A percentile compares a stretch with the other conserved stretches of the same genome.
phyloP scores from a whole-genome alignment of 192 early-diverging fungal genomes.

The Backusella macrospora region DNA sequence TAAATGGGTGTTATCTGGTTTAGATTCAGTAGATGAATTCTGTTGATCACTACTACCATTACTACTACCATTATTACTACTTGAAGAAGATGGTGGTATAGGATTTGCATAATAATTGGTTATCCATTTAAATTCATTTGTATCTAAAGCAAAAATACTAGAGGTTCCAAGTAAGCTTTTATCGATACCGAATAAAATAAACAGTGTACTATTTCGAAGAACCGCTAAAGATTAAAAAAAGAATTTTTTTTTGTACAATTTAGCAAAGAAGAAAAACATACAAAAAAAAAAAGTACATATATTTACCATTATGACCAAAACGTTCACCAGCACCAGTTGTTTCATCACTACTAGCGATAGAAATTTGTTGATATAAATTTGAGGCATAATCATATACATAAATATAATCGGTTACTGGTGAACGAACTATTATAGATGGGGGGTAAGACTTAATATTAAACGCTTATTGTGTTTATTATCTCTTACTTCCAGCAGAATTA shows the following conservation, averaged over 20 bases:
- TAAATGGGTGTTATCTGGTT: neutral
- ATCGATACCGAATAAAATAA: constrained; percentile 16
- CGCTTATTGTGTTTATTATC: neutral
- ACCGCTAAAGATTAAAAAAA: neutral
- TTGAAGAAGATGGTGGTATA: neutral
- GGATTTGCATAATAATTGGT: neutral
- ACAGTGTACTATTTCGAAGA: neutral
- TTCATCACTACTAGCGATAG: neutral
- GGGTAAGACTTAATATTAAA: no score
- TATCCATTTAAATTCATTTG: neutral
- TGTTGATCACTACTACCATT: neutral
- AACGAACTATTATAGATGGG: neutral
- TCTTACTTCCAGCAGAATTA: neutral
- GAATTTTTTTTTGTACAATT: neutral
- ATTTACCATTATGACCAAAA: constrained; percentile 9
- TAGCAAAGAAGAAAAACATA: neutral
- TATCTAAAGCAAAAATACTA: neutral
- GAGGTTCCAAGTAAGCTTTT: neutral
- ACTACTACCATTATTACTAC: neutral
- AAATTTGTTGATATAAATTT: neutral
- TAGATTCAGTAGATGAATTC: neutral
- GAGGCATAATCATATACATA: neutral
- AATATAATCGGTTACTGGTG: constrained; percentile 2
- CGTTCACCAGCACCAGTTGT: neutral
- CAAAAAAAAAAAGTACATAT: neutral